Evolutionary conservation across 257 asterid species (phyloP), one percentile per base, ranked within the genome.

Genomic region (Henckelia pumila): DNA sequence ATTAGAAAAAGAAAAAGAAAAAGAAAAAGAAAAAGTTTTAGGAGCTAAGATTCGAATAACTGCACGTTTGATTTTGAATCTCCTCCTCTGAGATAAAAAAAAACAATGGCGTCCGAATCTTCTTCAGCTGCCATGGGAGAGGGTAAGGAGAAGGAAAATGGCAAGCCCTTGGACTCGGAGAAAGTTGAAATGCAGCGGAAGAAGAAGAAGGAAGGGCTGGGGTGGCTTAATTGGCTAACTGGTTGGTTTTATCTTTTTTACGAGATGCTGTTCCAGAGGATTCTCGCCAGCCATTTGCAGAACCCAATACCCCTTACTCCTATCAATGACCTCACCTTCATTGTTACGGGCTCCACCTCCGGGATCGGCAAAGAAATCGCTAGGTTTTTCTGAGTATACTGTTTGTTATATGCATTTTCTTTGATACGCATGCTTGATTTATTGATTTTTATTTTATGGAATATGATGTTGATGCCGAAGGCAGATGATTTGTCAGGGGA

Each of bases 341-440:
- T 94, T 59, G 95, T 94, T 76, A 94, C 99, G 20, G 99, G 99
- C 71, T 88, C 95, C 79, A 94, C 99, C 55, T 91, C 96, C 35
- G 97, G 99, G 69, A 94, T 94, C 76, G 99, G 97, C 74, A 82
- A 86, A 56, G 97, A 94, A 87, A 88, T 83, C 25, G 99, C 96
- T 52, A 86, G 97, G 81, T 76, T 22, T 21, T 35, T 19, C 55
- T 52, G 24, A 20, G 52, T 22, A 2, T 21, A 21, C 6, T 1
- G 56, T 40, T 2, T 35, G 0, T n/a, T 55, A 2, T 11, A 53
- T 4, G 14, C 44, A 8, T 35, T 35, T 7, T 28, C 32, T 53
- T 25, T 47, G 22, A 25, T 4, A 53, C 35, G 7, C 44, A 21
- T 53, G 23, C 56, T 56, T 35, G 24, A 9, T 37, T 40, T 68